Conservation (phyloP, 2,329 filamentous ascomycete genomes). For the Alternaria sp. region DNA sequence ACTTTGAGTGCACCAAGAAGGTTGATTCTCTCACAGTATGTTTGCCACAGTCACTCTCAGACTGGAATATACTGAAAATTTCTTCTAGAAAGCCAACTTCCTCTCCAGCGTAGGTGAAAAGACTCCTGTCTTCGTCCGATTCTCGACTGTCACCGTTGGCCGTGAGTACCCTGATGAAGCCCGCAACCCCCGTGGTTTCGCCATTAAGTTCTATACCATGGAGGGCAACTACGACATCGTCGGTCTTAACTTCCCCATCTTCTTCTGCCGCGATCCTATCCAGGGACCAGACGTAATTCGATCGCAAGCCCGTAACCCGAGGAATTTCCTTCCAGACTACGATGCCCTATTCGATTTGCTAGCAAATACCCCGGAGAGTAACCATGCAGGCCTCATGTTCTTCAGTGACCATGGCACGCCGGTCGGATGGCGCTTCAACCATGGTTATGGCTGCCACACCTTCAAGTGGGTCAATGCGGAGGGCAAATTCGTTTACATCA, state of each 20-base stretch:
- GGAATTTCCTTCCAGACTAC: slow-evolving; percentile 60
- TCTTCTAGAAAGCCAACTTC: slow-evolving; percentile 52
- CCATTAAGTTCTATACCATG: slow-evolving; percentile 60
- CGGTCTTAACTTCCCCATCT: slow-evolving; percentile 59
- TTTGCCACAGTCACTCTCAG: not conserved
- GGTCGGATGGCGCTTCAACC: slow-evolving; percentile 53
- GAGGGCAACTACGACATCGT: slow-evolving; percentile 62
- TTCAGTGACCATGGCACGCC: slow-evolving; percentile 62
- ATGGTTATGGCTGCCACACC: slow-evolving; percentile 57
- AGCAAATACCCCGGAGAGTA: slow-evolving; percentile 58
- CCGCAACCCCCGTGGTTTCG: slow-evolving; percentile 59
- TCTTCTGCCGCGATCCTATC: slow-evolving; percentile 60
- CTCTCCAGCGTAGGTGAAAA: slow-evolving; percentile 52
- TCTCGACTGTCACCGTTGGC: slow-evolving; percentile 56
- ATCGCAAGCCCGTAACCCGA: slow-evolving; percentile 57
- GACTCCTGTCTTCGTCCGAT: slow-evolving; percentile 56
- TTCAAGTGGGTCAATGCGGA: slow-evolving; percentile 60
- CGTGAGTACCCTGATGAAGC: slow-evolving; percentile 57
- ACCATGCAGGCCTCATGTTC: slow-evolving; percentile 60
- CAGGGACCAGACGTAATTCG: slow-evolving; percentile 59
- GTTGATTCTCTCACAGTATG: slow-evolving; percentile 44
- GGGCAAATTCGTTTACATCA: slow-evolving; percentile 61
- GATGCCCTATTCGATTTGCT: slow-evolving; percentile 60
- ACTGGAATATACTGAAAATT: not conserved
- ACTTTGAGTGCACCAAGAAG: slow-evolving; percentile 56